These are phyloP conservation scores for Leccinum disarticulatum DNA, from an alignment of 768 basidiomycete species.

Conservation along the genomic window DNA sequence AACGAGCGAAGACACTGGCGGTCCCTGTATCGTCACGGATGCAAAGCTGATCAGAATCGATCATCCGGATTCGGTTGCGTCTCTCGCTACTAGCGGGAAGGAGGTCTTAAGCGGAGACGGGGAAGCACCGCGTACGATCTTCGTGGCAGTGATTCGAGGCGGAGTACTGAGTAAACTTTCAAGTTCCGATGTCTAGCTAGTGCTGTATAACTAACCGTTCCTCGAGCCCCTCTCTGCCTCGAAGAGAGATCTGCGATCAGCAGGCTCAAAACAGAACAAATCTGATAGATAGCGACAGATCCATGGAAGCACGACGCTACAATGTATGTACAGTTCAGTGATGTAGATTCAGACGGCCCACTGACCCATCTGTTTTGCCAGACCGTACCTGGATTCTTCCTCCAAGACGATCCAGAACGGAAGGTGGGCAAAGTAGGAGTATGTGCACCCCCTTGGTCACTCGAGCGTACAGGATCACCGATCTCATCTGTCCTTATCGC, in stretches of 20 bases:
- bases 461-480: background rate
- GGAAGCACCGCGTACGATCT: too few species aligned
- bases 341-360: background rate
- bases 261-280: background rate
- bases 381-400: conserved; percentile 15
- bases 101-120: too few species aligned
- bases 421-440: conserved; percentile 17
- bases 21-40: too few species aligned
- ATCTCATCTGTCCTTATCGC: background rate
- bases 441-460: background rate
- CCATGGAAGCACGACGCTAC: conserved; percentile 14
- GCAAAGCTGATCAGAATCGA: too few species aligned
- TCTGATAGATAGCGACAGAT: background rate
- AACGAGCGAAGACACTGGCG: too few species aligned
- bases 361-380: background rate
- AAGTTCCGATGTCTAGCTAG: background rate
- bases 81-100: too few species aligned
- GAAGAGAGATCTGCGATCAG: background rate
- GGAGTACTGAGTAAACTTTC: background rate
- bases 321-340: conserved; percentile 13
- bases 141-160: background rate
- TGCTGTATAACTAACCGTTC: too few species aligned
- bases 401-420: conserved; percentile 22
- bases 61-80: too few species aligned
- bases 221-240: background rate